Percentiles rank a stretch among this genome's conserved stretches.
These are phyloP conservation scores for Chrysanthemum lavandulifolium DNA, from an alignment of 129 eudicot genomes.

Conservation along the genomic window DNA sequence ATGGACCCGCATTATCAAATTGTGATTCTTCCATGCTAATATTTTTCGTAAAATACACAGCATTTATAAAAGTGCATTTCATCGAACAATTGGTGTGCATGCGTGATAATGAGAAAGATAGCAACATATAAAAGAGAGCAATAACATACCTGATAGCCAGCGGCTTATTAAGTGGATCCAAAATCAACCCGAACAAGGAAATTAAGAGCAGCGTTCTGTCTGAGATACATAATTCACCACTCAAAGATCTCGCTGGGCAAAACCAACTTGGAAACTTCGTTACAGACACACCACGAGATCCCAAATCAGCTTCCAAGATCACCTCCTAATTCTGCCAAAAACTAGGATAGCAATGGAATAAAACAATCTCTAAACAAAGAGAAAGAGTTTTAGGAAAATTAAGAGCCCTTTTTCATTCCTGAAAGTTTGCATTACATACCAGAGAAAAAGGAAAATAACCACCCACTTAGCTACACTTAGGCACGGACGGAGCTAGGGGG, in stretches of 20 bases:
- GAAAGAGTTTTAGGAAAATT: not conserved
- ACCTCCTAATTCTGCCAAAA: constrained; percentile 8
- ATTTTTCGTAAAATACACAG: no score
- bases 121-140: no score
- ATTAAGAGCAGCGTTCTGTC: not conserved
- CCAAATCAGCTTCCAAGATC: no score
- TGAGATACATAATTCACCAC: not conserved
- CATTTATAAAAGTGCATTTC: no score
- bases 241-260: not conserved
- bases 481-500: no score
- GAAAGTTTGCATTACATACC: not conserved
- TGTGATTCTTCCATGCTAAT: no score
- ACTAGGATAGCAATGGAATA: constrained; percentile 7
- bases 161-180: not conserved
- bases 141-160: no score
- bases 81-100: no score
- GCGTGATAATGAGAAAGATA: no score
- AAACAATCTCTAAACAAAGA: not conserved
- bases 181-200: not conserved
- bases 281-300: constrained; percentile 3
- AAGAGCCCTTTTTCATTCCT: constrained; percentile 15
- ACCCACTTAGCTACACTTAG: constrained; percentile 17
- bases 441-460: not conserved
- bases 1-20: no score
- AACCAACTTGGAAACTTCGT: not conserved